A percentile compares a stretch with the other conserved stretches of the same genome.
Evolutionary conservation across 768 basidiomycete species (phyloP).

Genomic region (Pluteus cervinus): DNA sequence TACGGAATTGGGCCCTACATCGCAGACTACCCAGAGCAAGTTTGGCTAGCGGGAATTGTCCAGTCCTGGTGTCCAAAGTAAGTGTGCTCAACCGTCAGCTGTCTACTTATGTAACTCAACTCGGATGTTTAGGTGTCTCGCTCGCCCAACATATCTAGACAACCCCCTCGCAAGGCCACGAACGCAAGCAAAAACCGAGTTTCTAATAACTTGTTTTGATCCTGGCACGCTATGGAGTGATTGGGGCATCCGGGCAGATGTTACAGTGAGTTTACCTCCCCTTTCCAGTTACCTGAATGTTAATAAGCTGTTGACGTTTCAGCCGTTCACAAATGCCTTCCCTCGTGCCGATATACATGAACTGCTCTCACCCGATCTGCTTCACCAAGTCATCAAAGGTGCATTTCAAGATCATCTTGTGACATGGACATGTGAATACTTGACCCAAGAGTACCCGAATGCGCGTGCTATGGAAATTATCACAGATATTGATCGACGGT

Average conservation of each 20-base stretch:
- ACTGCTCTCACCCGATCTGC: constrained; percentile 25
- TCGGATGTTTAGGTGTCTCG: not conserved
- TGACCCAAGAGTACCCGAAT: constrained; percentile 13
- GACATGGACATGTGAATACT: constrained; percentile 25
- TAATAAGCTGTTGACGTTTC: not conserved
- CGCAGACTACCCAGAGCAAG: constrained; percentile 32
- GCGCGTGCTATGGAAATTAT: constrained; percentile 17
- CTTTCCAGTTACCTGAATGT: not conserved
- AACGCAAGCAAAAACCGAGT: constrained; percentile 17
- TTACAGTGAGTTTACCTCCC: constrained; percentile 19
- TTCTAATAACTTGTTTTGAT: constrained; percentile 15
- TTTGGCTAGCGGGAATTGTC: constrained; percentile 22
- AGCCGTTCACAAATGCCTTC: constrained; percentile 27
- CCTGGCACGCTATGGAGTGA: constrained; percentile 24
- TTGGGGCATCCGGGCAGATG: constrained; percentile 24
- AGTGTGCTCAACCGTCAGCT: not conserved
- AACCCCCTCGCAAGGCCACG: constrained; percentile 9
- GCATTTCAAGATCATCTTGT: constrained; percentile 37
- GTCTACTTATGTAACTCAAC: constrained; percentile 2
- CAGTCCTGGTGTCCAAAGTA: constrained; percentile 24
- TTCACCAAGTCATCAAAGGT: constrained; percentile 37
- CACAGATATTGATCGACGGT: constrained; percentile 29
- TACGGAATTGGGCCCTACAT: constrained; percentile 28
- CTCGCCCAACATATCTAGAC: constrained; percentile 15
- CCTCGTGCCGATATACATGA: constrained; percentile 30